phyloP scores from a whole-genome alignment of 202 grass and related monocot genomes.

The Miscanthus sacchariflorus region DNA sequence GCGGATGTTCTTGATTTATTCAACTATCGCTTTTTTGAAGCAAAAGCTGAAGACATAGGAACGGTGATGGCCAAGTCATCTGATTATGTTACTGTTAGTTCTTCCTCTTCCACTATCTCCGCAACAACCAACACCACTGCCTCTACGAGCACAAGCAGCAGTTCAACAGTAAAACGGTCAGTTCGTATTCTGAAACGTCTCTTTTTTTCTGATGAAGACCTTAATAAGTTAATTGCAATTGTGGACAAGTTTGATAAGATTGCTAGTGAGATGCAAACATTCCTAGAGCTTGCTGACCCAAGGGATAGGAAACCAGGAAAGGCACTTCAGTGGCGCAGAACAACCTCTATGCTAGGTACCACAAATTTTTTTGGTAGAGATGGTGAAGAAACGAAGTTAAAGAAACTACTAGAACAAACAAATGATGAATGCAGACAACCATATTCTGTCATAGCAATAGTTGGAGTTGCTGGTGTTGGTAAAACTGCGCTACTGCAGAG shows the following conservation, averaged over 20 bases:
- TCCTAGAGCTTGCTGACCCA: constrained; percentile 17
- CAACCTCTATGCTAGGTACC: constrained; percentile 32
- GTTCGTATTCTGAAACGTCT: background rate
- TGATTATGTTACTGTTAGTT: background rate
- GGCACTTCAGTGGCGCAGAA: constrained; percentile 26
- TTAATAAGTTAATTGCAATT: constrained; percentile 5
- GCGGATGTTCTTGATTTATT: constrained; percentile 46
- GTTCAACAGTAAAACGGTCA: constrained; percentile 16
- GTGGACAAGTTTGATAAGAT: constrained; percentile 35
- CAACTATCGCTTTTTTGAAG: constrained; percentile 41
- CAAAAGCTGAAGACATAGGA: constrained; percentile 27
- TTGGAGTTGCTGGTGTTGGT: constrained; percentile 53
- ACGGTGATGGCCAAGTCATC: background rate
- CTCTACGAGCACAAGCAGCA: constrained; percentile 23
- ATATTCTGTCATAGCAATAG: constrained; percentile 51
- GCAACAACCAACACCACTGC: background rate
- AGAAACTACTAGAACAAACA: background rate
- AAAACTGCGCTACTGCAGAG: constrained; percentile 50
- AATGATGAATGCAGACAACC: background rate
- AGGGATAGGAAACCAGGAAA: constrained; percentile 13
- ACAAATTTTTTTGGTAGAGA: background rate
- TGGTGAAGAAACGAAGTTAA: constrained; percentile 3
- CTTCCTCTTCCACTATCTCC: constrained; percentile 1
- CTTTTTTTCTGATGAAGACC: constrained; percentile 29
- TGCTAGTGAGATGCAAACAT: constrained; percentile 13